A percentile compares a stretch with the other conserved stretches of the same genome.
These are phyloP conservation scores for Kwoniella europaea DNA, from an alignment of 768 basidiomycete genomes.

Conservation along the genomic window DNA sequence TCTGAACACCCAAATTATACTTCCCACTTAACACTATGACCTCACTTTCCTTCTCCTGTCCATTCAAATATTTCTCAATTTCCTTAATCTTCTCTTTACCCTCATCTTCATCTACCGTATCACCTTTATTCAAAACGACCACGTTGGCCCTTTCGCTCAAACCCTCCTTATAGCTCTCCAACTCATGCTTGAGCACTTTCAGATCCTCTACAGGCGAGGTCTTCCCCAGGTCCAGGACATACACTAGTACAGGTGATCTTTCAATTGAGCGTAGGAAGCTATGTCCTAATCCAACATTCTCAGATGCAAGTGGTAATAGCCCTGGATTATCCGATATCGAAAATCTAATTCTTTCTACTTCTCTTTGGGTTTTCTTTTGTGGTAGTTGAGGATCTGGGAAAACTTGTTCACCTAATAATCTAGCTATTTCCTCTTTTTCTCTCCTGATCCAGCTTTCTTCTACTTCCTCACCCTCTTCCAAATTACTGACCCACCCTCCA, in stretches of 20 bases:
- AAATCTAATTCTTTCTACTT: constrained; percentile 77
- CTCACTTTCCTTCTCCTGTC: constrained; percentile 60
- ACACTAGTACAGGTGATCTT: constrained; percentile 83
- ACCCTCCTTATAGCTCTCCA: constrained; percentile 74
- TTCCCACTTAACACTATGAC: constrained; percentile 86
- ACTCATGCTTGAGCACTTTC: constrained; percentile 72
- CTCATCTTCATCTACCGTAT: constrained; percentile 67
- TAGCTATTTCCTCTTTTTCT: constrained; percentile 42
- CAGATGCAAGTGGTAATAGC: constrained; percentile 78
- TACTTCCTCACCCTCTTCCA: constrained; percentile 37
- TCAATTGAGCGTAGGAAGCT: constrained; percentile 92
- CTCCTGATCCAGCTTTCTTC: constrained; percentile 51
- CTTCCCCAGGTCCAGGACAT: constrained; percentile 85
- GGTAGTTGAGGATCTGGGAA: constrained; percentile 4
- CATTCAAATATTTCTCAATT: constrained; percentile 60
- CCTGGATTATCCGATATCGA: constrained; percentile 98
- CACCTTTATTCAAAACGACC: constrained; percentile 94
- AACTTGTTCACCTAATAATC: constrained; percentile 35
- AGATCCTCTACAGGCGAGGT: constrained; percentile 80
- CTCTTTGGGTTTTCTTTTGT: neutral
- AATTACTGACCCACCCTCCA: constrained; percentile 66
- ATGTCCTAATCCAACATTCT: constrained; percentile 90
- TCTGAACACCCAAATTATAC: constrained; percentile 76
- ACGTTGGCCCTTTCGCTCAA: constrained; percentile 77
- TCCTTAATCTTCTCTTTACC: constrained; percentile 35